Base-by-base conservation (phyloP, 2,329 filamentous ascomycete species). In the Bertia moriformis region DNA sequence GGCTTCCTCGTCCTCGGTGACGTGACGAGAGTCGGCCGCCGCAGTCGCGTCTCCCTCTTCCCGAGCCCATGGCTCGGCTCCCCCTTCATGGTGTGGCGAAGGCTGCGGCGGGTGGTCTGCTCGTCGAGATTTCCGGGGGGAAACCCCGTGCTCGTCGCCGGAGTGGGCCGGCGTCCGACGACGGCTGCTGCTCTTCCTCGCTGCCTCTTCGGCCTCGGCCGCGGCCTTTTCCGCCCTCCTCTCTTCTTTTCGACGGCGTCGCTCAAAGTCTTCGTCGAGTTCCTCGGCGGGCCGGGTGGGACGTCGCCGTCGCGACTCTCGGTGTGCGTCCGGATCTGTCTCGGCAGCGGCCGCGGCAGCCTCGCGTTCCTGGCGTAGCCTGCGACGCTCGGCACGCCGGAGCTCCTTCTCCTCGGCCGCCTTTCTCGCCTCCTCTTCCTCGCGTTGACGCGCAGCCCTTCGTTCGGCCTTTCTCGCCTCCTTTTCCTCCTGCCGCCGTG, bases 21-120 rank as follows among this genome's bases (percentile, higher is more conserved):
- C 46, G 15, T 51, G 51, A 14, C 55, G 57, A 35, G 48, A 47
- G 29, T 60, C 59, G 0, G 65, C 62, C 3, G 72, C 73, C 46
- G 77, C 74, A 2, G 68, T 71, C n/a, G n/a, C n/a, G n/a, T n/a
- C n/a, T n/a, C n/a, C n/a, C n/a, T n/a, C n/a, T n/a, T n/a, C n/a
- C n/a, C n/a, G n/a, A n/a, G n/a, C n/a, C n/a, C n/a, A n/a, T n/a
- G n/a, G n/a, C n/a, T n/a, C n/a, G n/a, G n/a, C n/a, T n/a, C n/a
- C n/a, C n/a, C n/a, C n/a, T n/a, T n/a, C n/a, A 46, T 76, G 67
- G 12, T 78, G 73, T 53, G 77, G 7, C 60, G 60, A 5, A 63
- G 44, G 38, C 49, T 57, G 18, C 47, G 12, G 15, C 20, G 22
- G 32, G 7, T 18, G 17, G 43, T 37, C 22, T 58, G 48, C 30